phyloP scores from a whole-genome alignment of 257 asterid species.

The Solanum ossicruentum region DNA sequence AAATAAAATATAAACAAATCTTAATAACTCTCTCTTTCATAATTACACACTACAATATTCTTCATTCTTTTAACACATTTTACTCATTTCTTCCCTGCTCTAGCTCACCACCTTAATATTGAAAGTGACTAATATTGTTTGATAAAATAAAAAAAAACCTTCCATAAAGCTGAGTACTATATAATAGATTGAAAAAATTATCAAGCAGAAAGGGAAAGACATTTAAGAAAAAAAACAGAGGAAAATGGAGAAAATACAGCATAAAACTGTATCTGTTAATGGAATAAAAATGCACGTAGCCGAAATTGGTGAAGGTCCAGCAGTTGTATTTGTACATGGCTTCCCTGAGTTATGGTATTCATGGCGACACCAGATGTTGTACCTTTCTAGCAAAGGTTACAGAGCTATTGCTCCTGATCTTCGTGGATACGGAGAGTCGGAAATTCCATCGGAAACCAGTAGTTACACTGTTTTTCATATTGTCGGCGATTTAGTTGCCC shows the following conservation, averaged over 20 bases:
- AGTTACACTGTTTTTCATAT: conserved; percentile 67
- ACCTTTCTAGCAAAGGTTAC: conserved; percentile 52
- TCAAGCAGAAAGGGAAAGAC: not conserved
- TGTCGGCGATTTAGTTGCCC: conserved; percentile 53
- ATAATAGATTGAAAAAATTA: not conserved
- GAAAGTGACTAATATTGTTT: no score
- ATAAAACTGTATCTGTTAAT: conserved; percentile 30
- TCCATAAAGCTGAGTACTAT: no score
- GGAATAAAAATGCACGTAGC: conserved; percentile 76
- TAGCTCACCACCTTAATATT: no score
- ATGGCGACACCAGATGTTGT: conserved; percentile 81
- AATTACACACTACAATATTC: no score
- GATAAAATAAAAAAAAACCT: no score
- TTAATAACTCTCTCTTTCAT: no score
- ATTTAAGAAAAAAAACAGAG: not conserved
- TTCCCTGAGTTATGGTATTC: conserved; percentile 92
- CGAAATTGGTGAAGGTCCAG: conserved; percentile 58
- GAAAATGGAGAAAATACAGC: conserved; percentile 53
- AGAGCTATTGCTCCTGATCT: conserved; percentile 87
- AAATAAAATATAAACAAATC: no score
- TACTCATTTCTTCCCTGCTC: no score
- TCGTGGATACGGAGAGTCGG: conserved; percentile 80
- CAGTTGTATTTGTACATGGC: conserved; percentile 67
- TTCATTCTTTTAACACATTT: no score
- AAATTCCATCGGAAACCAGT: conserved; percentile 42